Conservation (phyloP, 129 eudicot species). For the Ambrosia artemisiifolia region DNA sequence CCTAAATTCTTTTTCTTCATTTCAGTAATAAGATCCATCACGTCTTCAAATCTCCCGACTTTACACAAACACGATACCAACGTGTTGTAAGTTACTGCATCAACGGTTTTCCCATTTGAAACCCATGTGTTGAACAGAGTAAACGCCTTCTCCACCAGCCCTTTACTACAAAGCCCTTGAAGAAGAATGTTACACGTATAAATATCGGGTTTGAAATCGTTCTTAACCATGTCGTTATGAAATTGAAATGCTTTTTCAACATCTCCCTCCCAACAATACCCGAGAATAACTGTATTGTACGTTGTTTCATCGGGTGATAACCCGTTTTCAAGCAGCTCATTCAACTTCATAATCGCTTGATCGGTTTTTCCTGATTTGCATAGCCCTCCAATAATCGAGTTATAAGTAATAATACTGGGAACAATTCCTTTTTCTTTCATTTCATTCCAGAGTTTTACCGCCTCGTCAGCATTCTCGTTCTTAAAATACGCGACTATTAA, state of each 20-base stretch:
- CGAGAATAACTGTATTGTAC: constrained; percentile 69
- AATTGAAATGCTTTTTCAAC: constrained; percentile 79
- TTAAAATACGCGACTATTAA: constrained; percentile 68
- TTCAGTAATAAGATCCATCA: constrained; percentile 51
- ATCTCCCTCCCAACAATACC: constrained; percentile 74
- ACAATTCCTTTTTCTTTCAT: constrained; percentile 57
- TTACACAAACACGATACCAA: constrained; percentile 70
- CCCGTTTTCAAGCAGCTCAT: constrained; percentile 68
- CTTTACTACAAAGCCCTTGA: constrained; percentile 72
- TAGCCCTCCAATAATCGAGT: constrained; percentile 65
- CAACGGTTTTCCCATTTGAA: constrained; percentile 55
- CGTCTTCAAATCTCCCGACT: constrained; percentile 66
- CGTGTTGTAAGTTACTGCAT: constrained; percentile 77
- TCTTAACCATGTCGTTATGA: constrained; percentile 74
- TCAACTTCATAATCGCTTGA: constrained; percentile 54
- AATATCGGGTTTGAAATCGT: constrained; percentile 62
- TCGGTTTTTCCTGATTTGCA: constrained; percentile 66
- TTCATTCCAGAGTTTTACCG: constrained; percentile 72
- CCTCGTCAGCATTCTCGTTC: constrained; percentile 48
- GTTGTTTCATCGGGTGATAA: constrained; percentile 74
- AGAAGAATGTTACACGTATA: constrained; percentile 80
- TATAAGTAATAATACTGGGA: constrained; percentile 58
- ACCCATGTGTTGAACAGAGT: constrained; percentile 65
- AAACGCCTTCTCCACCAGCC: constrained; percentile 76
- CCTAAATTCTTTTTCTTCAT: constrained; percentile 65